Evolutionary conservation across 176 grass and related monocot genomes (phyloP), one percentile per base, ranked within the genome.

Genomic region (Zea luxurians): DNA sequence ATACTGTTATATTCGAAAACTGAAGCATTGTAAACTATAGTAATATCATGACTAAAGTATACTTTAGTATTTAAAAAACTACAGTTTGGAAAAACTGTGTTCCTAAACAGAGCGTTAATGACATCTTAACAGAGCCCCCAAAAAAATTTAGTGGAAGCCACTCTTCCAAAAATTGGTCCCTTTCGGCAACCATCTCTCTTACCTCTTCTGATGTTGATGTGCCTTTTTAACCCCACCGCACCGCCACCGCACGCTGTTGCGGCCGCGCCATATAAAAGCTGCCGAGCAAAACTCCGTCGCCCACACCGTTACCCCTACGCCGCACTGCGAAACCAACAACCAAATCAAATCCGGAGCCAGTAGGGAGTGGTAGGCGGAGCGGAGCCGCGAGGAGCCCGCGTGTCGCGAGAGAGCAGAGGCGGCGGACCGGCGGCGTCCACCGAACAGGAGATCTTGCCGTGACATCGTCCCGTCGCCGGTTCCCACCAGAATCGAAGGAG

Each of bases 241-340:
- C 50, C 68, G 64, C 72, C 76, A 37, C 61, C 54, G 59, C 48
- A 54, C 6, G 74, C 79, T 71, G 86, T 71, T 76, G 86, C 76
- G 70, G 64, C 38, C 11, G 48, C 83, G 57, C 55, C 86, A 1
- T 84, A 88, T 88, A 88, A 76, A 81, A 64, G 41, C 55, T 57
- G 20, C 64, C 17, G 21, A 47, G 80, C 64, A 64, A 80, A 75
- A 78, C 76, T 76, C 64, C 63, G 76, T 64, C 57, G 81, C 55
- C 76, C 57, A 76, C 82, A 8, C 86, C 86, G 86, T 76, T 48
- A 68, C 36, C 11, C 38, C 18, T 17, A 48, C 82, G 77, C 86
- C 82, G 85, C 79, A 66, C 70, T 77, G 71, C 50, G 71, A 49
- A 64, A 17, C 79, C 74, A 61, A 61, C 75, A 57, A 77, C 68